Evolutionary conservation across 805 yeast genomes (phyloP).

Genomic region (Metschnikowia gruessii): DNA sequence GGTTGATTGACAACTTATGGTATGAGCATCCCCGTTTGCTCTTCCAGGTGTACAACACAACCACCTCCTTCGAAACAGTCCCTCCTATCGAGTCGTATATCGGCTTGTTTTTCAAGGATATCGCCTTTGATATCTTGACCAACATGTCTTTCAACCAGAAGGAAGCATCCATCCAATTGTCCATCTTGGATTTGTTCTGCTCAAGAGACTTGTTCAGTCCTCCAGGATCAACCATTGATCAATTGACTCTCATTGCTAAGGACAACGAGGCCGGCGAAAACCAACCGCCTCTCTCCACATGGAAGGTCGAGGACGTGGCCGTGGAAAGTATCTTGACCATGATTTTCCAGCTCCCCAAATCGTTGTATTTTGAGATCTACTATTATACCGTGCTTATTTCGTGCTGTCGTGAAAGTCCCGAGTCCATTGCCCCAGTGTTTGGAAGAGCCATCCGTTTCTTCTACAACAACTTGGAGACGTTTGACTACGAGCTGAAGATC

Average conservation of each 20-base stretch:
- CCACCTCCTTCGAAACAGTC: constrained; percentile 59
- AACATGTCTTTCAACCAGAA: constrained; percentile 85
- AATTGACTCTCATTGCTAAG: constrained; percentile 42
- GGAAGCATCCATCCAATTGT: constrained; percentile 80
- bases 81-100: constrained; percentile 38
- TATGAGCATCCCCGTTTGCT: constrained; percentile 51
- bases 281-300: constrained; percentile 56
- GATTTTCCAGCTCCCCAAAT: constrained; percentile 69
- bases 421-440: constrained; percentile 85
- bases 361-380: constrained; percentile 68
- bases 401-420: constrained; percentile 72
- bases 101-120: constrained; percentile 66
- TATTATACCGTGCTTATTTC: constrained; percentile 83
- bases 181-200: constrained; percentile 71
- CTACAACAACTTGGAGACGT: constrained; percentile 58
- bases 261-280: constrained; percentile 44
- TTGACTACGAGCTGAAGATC: constrained; percentile 71
- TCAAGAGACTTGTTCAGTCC: constrained; percentile 49
- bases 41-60: constrained; percentile 57
- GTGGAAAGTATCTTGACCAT: constrained; percentile 77
- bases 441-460: constrained; percentile 85
- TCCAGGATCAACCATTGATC: constrained; percentile 76
- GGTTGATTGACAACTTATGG: constrained; percentile 63
- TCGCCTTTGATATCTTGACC: constrained; percentile 69
- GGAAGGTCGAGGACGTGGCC: constrained; percentile 89